phyloP scores from a whole-genome alignment of 441 rosid genomes.

The Adansonia grandidieri region DNA sequence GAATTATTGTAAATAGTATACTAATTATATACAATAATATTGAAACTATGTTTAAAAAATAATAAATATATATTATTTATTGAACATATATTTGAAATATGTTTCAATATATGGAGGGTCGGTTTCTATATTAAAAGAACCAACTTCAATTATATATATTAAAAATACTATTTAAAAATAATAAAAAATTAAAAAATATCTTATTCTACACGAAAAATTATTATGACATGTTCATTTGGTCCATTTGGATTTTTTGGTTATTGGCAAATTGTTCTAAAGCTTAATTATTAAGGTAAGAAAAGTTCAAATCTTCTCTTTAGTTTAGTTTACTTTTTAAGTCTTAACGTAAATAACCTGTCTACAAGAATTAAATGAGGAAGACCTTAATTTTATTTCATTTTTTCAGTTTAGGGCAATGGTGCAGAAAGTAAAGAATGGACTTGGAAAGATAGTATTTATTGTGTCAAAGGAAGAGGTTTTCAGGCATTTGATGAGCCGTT shows the following conservation, averaged over 20 bases:
- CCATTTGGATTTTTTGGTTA: neutral
- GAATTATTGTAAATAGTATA: no score
- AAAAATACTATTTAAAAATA: no score
- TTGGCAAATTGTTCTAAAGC: neutral
- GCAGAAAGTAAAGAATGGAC: no score
- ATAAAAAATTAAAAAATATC: neutral
- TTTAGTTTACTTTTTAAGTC: neutral
- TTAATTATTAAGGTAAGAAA: neutral
- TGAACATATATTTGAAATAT: no score
- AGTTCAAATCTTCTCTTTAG: neutral
- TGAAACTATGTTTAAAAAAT: no score
- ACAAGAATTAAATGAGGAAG: neutral
- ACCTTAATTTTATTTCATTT: neutral
- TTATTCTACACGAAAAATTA: neutral
- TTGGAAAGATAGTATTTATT: no score
- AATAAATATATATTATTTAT: no score
- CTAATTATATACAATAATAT: no score
- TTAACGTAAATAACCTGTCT: neutral
- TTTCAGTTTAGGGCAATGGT: no score
- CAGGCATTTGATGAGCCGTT: neutral
- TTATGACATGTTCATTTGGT: neutral
- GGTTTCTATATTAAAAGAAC: no score
- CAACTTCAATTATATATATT: no score
- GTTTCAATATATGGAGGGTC: no score
- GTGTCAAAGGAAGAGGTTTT: neutral